Evolutionary conservation across 352 stramenopile genomes (phyloP).

Genomic region (Thraustotheca clavata): DNA sequence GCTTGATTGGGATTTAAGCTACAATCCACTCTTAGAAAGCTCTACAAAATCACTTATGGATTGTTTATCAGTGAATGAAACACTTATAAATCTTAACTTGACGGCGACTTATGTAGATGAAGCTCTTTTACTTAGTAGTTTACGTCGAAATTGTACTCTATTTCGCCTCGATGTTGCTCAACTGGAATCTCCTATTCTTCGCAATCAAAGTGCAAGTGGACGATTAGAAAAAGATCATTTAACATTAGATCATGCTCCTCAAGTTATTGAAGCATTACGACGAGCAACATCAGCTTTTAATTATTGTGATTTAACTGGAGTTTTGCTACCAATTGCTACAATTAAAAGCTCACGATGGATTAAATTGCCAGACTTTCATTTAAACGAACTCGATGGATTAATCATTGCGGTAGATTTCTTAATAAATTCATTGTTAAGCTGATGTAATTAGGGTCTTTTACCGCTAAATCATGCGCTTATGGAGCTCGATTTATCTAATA

Average conservation of each 20-base stretch:
- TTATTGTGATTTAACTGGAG: slow-evolving; percentile 33
- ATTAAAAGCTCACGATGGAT: slow-evolving; percentile 58
- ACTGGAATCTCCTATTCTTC: slow-evolving; percentile 50
- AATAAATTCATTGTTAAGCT: not conserved
- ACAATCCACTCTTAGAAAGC: slow-evolving; percentile 41
- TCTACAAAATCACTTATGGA: slow-evolving; percentile 34
- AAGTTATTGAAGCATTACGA: slow-evolving; percentile 37
- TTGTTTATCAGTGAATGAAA: slow-evolving; percentile 61
- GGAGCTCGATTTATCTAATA: slow-evolving; percentile 56
- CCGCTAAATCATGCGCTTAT: slow-evolving; percentile 44
- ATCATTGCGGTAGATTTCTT: slow-evolving; percentile 32
- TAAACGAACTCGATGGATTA: slow-evolving; percentile 54
- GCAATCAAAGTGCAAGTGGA: slow-evolving; percentile 37
- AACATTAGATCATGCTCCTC: slow-evolving; percentile 40
- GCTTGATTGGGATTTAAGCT: slow-evolving; percentile 44
- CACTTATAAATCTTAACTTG: slow-evolving; percentile 42
- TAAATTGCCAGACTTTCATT: slow-evolving; percentile 25
- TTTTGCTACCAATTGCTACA: slow-evolving; percentile 45
- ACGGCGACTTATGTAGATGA: slow-evolving; percentile 38
- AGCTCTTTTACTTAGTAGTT: slow-evolving; percentile 36
- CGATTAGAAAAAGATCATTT: slow-evolving; percentile 46
- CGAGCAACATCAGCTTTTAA: slow-evolving; percentile 47
- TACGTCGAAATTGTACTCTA: slow-evolving; percentile 24
- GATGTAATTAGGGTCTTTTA: slow-evolving; percentile 29
- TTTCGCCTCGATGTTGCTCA: slow-evolving; percentile 35